A percentile compares a stretch with the other conserved stretches of the same genome.
phyloP scores from a whole-genome alignment of 2,329 filamentous ascomycete species.

The Leptographium galeiforme region DNA sequence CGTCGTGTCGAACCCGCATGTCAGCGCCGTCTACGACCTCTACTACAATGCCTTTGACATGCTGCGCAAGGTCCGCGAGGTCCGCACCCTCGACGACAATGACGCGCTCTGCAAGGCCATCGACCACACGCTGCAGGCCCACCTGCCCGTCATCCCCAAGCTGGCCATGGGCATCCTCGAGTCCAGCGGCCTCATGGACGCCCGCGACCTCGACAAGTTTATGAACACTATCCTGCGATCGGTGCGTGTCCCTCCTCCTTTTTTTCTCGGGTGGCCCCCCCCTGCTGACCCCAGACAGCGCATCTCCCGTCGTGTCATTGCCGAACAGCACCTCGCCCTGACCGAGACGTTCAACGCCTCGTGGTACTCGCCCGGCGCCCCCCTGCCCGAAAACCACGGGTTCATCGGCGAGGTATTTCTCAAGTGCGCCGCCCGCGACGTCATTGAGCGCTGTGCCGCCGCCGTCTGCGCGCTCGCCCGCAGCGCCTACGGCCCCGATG shows the following conservation, averaged over 20 bases:
- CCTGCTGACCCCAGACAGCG: slow-evolving; percentile 36
- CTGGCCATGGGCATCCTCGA: slow-evolving; percentile 90
- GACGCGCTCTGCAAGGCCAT: slow-evolving; percentile 74
- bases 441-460: slow-evolving; percentile 70
- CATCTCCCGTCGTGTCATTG: slow-evolving; percentile 91
- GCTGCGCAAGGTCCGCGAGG: slow-evolving; percentile 71
- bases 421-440: slow-evolving; percentile 79
- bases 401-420: slow-evolving; percentile 95
- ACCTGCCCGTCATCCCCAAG: slow-evolving; percentile 86
- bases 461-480: slow-evolving; percentile 63
- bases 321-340: slow-evolving; percentile 89
- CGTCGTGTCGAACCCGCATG: slow-evolving; percentile 88
- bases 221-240: slow-evolving; percentile 91
- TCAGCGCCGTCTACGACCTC: slow-evolving; percentile 88
- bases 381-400: slow-evolving; percentile 52
- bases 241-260: slow-evolving; percentile 29
- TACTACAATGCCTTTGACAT: slow-evolving; percentile 96
- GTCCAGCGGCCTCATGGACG: slow-evolving; percentile 68
- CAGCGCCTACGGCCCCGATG: slow-evolving; percentile 58
- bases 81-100: slow-evolving; percentile 80
- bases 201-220: slow-evolving; percentile 75
- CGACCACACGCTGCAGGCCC: slow-evolving; percentile 66
- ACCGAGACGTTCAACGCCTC: slow-evolving; percentile 88
- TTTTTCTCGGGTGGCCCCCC: neutral
- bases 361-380: slow-evolving; percentile 75